Evolutionary conservation across 1,284 basidiomycete species (phyloP).

Genomic region (Apiotrichum porosum): DNA sequence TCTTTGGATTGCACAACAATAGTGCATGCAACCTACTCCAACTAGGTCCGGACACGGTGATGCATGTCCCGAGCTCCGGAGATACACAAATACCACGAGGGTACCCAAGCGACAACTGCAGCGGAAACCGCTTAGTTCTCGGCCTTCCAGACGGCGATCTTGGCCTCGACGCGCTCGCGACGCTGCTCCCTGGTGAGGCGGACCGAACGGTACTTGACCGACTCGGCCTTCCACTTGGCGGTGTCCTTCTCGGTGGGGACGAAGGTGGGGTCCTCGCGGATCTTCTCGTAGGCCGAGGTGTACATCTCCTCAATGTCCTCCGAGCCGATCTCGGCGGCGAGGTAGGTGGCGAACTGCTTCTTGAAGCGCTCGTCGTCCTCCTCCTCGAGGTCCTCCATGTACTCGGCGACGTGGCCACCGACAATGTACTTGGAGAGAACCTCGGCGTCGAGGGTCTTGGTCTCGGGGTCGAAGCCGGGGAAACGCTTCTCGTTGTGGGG

Average conservation of each 20-base stretch:
- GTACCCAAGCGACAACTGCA: slow-evolving; percentile 13
- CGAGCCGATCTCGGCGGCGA: slow-evolving; percentile 90
- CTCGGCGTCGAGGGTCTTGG: slow-evolving; percentile 91
- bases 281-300: slow-evolving; percentile 81
- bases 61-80: slow-evolving; percentile 6
- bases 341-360: slow-evolving; percentile 95
- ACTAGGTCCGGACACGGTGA: slow-evolving; percentile 6
- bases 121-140: slow-evolving; percentile 32
- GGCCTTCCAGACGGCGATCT: slow-evolving; percentile 79
- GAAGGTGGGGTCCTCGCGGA: slow-evolving; percentile 91
- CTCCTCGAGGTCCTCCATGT: slow-evolving; percentile 99
- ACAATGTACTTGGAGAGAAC: slow-evolving; percentile 96
- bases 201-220: slow-evolving; percentile 63
- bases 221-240: slow-evolving; percentile 88
- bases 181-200: slow-evolving; percentile 77
- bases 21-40: neutral
- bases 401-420: slow-evolving; percentile 97
- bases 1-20: neutral
- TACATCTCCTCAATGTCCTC: slow-evolving; percentile 98
- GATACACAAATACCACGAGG: neutral
- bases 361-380: slow-evolving; percentile 99
- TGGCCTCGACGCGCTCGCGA: slow-evolving; percentile 68
- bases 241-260: slow-evolving; percentile 80
- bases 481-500: slow-evolving; percentile 98
- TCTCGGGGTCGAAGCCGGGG: slow-evolving; percentile 94